These are phyloP conservation scores for Rhizopus delemar DNA, from an alignment of 371 early-diverging fungal genomes.

Conservation along the genomic window DNA sequence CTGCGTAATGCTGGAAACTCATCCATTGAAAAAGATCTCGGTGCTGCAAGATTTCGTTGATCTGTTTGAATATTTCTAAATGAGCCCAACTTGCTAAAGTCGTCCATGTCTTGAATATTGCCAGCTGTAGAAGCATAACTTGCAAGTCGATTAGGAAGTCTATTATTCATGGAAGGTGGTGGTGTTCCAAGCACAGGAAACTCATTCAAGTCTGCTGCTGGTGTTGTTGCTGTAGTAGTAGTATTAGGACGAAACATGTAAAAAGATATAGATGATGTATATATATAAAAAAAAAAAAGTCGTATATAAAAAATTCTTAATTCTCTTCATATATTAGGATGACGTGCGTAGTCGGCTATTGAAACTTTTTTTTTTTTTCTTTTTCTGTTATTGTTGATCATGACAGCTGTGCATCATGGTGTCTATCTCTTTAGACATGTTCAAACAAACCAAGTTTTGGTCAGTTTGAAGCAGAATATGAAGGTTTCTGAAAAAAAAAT, in stretches of 20 bases:
- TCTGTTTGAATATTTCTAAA: constrained; percentile 1
- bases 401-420: constrained; percentile 18
- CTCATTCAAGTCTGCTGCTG: constrained; percentile 47
- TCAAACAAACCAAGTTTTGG: constrained; percentile 64
- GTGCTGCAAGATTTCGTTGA: constrained; percentile 26
- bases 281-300: background rate
- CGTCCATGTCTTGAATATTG: constrained; percentile 27
- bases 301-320: background rate
- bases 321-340: too few relatives aligned
- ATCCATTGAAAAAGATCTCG: constrained; percentile 53
- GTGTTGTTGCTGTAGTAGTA: background rate
- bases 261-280: background rate
- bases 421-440: constrained; percentile 63
- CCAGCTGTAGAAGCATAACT: constrained; percentile 52
- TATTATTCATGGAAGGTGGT: constrained; percentile 36
- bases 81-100: constrained; percentile 3
- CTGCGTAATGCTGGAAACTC: constrained; percentile 53
- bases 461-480: constrained; percentile 44
- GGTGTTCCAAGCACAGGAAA: constrained; percentile 54
- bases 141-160: constrained; percentile 32
- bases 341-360: background rate
- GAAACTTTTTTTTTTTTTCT: constrained; percentile 2
- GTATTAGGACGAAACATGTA: constrained; percentile 48
- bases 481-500: constrained; percentile 27
- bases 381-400: constrained; percentile 1